These are phyloP conservation scores for Ilyonectria mors-panacis DNA, from an alignment of 2,329 filamentous ascomycete genomes.

Conservation along the genomic window DNA sequence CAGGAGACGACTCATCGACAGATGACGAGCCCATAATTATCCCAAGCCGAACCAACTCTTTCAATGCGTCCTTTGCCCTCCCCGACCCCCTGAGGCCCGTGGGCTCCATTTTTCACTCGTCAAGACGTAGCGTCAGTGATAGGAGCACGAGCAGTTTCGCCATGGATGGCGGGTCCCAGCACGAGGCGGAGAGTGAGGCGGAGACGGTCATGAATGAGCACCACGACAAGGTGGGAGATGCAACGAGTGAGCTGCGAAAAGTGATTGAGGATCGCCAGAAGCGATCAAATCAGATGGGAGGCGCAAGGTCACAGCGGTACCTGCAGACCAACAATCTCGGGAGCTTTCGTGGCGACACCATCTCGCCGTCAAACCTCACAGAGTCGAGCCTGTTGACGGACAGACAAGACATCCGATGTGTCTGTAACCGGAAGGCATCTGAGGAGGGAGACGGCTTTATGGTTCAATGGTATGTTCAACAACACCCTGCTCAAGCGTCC, in stretches of 20 bases:
- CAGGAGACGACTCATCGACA: slow-evolving; percentile 69
- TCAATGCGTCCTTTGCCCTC: slow-evolving; percentile 69
- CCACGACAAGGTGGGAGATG: slow-evolving; percentile 65
- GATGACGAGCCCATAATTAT: slow-evolving; percentile 78
- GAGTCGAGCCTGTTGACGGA: slow-evolving; percentile 62
- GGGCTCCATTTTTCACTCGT: slow-evolving; percentile 63
- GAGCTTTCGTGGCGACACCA: slow-evolving; percentile 55
- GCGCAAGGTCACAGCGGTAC: slow-evolving; percentile 54
- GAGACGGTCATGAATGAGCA: slow-evolving; percentile 70
- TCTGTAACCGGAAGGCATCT: slow-evolving; percentile 64
- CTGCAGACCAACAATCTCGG: slow-evolving; percentile 50
- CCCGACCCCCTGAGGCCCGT: slow-evolving; percentile 68
- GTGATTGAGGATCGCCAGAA: slow-evolving; percentile 68
- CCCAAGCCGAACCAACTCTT: slow-evolving; percentile 70
- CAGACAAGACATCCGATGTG: slow-evolving; percentile 67
- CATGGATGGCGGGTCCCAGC: slow-evolving; percentile 54
- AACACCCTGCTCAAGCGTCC: background rate
- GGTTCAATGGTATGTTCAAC: slow-evolving; percentile 72
- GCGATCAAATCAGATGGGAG: slow-evolving; percentile 52
- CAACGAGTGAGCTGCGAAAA: slow-evolving; percentile 72
- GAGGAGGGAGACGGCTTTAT: slow-evolving; percentile 68
- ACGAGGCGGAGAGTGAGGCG: slow-evolving; percentile 69
- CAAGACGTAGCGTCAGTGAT: slow-evolving; percentile 65
- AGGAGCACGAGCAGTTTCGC: slow-evolving; percentile 61
- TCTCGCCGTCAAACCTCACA: slow-evolving; percentile 68